A percentile compares a stretch with the other conserved stretches of the same genome.
Conservation (phyloP, 1,139 yeast species). For the Taphrina confusa region DNA sequence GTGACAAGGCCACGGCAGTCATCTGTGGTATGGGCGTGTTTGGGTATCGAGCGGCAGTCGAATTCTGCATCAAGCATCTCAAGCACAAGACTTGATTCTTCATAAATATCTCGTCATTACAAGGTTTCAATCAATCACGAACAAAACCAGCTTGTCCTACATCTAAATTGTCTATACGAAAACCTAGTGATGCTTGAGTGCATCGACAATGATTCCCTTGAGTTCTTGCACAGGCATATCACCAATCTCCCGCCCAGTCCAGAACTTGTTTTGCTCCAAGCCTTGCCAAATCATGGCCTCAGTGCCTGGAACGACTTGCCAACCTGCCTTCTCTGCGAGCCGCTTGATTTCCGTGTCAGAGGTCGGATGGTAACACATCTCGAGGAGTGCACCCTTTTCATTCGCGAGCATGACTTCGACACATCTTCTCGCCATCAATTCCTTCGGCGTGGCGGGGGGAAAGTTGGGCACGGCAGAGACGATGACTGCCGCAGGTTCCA, state of each 20-base stretch:
- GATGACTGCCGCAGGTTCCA: conserved; percentile 48
- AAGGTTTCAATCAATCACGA: too few species aligned
- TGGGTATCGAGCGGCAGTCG: background rate
- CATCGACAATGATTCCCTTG: background rate
- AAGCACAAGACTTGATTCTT: too few species aligned
- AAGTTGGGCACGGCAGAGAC: conserved; percentile 76
- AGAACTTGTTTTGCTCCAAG: conserved; percentile 73
- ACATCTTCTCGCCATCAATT: conserved; percentile 62
- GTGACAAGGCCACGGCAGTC: conserved; percentile 6
- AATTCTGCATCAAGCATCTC: conserved; percentile 4
- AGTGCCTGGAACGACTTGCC: conserved; percentile 80
- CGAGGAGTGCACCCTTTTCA: conserved; percentile 60
- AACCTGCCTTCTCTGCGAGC: conserved; percentile 58
- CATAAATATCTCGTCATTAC: too few species aligned
- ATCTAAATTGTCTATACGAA: background rate
- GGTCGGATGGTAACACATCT: conserved; percentile 88
- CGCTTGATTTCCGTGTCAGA: conserved; percentile 75
- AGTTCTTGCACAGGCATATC: conserved; percentile 14
- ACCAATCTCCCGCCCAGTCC: conserved; percentile 59
- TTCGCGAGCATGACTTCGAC: conserved; percentile 52
- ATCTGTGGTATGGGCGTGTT: background rate
- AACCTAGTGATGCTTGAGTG: background rate
- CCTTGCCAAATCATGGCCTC: conserved; percentile 93
- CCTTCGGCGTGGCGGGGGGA: conserved; percentile 51
- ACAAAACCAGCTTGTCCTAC: too few species aligned